Conservation (phyloP, 352 stramenopile species). For the Globisporangium nodosum region DNA sequence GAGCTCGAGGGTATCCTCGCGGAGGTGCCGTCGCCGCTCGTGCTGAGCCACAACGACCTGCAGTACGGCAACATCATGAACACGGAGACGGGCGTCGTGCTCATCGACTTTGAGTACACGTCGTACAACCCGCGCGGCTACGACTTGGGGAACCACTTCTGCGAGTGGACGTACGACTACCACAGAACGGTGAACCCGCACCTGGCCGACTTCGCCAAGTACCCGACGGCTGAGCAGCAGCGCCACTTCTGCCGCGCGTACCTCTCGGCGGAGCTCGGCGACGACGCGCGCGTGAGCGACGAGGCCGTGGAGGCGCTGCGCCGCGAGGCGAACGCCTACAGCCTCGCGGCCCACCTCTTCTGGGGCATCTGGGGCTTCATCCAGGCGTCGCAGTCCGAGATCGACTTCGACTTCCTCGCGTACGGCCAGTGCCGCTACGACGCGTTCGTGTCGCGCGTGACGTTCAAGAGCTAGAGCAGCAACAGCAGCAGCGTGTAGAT, state of each 20-base stretch:
- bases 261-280: conserved; percentile 34
- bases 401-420: conserved; percentile 91
- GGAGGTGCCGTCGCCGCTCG: conserved; percentile 58
- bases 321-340: conserved; percentile 77
- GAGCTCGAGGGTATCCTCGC: conserved; percentile 48
- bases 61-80: conserved; percentile 92
- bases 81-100: conserved; percentile 54
- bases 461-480: conserved; percentile 30
- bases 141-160: conserved; percentile 93
- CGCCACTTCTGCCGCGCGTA: conserved; percentile 68
- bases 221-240: conserved; percentile 59
- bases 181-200: conserved; percentile 79
- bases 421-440: conserved; percentile 79
- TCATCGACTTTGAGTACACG: conserved; percentile 95
- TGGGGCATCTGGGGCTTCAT: conserved; percentile 91
- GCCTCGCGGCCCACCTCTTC: conserved; percentile 84
- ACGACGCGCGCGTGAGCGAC: conserved; percentile 34
- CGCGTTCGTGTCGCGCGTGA: conserved; percentile 59
- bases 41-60: conserved; percentile 92
- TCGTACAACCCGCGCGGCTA: conserved; percentile 89
- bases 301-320: conserved; percentile 57
- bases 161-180: conserved; percentile 82
- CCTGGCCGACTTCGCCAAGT: conserved; percentile 68
- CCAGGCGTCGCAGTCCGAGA: conserved; percentile 82
- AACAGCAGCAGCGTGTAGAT: neutral